Percentiles rank a stretch among this genome's conserved stretches.
Conservation (phyloP, 2,329 filamentous ascomycete species). For the Escovopsis weberi region DNA sequence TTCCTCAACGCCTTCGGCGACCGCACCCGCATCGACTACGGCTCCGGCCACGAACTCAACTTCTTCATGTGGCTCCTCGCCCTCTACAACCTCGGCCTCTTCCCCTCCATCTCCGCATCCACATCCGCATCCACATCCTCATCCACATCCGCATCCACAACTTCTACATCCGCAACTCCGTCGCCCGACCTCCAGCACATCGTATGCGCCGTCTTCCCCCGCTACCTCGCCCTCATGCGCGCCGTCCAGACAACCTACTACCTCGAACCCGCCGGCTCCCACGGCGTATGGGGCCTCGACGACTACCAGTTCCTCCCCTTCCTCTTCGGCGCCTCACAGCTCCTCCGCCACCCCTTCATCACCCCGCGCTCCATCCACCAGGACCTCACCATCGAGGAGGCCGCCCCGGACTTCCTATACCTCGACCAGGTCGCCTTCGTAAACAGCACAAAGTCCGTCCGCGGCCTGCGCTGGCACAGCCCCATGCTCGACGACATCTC, state of each 20-base stretch:
- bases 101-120: slow-evolving; percentile 20
- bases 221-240: slow-evolving; percentile 79
- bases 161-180: slow-evolving; percentile 11
- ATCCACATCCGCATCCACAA: too few species aligned
- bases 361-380: slow-evolving; percentile 77
- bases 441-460: slow-evolving; percentile 90
- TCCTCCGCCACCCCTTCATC: slow-evolving; percentile 69
- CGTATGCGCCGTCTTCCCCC: slow-evolving; percentile 63
- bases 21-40: slow-evolving; percentile 79
- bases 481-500: slow-evolving; percentile 98
- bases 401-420: slow-evolving; percentile 71
- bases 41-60: slow-evolving; percentile 93
- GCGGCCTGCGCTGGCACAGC: slow-evolving; percentile 87
- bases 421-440: slow-evolving; percentile 88
- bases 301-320: slow-evolving; percentile 97
- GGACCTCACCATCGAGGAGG: slow-evolving; percentile 74
- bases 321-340: slow-evolving; percentile 82
- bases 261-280: slow-evolving; percentile 88
- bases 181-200: slow-evolving; percentile 55
- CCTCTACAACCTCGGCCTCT: slow-evolving; percentile 60
- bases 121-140: too few species aligned
- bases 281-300: slow-evolving; percentile 95
- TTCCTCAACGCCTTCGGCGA: slow-evolving; percentile 77
- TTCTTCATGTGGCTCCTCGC: slow-evolving; percentile 96
- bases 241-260: slow-evolving; percentile 85